Percentiles rank a stretch among this genome's conserved stretches.
These are phyloP conservation scores for Bathelium albidoporum DNA, from an alignment of 495 filamentous ascomycete species.

Conservation along the genomic window DNA sequence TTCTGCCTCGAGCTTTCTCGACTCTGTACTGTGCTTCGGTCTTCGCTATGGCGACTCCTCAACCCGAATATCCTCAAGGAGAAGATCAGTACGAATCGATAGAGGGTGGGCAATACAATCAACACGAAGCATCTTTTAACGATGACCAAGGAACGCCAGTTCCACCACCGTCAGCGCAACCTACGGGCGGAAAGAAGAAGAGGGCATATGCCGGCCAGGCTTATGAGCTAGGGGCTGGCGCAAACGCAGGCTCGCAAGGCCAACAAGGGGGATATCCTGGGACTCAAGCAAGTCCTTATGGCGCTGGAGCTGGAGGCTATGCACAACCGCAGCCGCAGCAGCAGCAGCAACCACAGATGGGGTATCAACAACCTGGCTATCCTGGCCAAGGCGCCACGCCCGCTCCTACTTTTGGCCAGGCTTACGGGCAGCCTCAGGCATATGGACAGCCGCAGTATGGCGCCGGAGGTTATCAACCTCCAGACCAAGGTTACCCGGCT, in stretches of 20 bases:
- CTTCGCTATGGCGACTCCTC: background rate
- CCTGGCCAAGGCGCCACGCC: slow-evolving; percentile 15
- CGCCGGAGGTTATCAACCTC: slow-evolving; percentile 53
- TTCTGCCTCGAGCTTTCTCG: no score
- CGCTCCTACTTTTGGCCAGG: background rate
- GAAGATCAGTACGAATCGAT: slow-evolving; percentile 1
- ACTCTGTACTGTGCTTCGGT: no score
- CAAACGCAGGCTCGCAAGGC: slow-evolving; percentile 59
- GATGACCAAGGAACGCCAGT: background rate
- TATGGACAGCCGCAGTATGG: slow-evolving; percentile 36
- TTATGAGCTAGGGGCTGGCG: slow-evolving; percentile 84
- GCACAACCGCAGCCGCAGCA: slow-evolving; percentile 16
- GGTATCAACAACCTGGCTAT: slow-evolving; percentile 22
- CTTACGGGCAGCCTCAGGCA: slow-evolving; percentile 8
- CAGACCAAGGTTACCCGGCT: slow-evolving; percentile 52
- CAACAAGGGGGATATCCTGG: slow-evolving; percentile 35
- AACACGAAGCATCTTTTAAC: background rate
- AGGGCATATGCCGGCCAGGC: slow-evolving; percentile 86
- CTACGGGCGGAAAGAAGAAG: slow-evolving; percentile 62
- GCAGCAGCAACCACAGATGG: slow-evolving; percentile 21
- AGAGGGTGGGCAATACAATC: background rate
- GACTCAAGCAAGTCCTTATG: slow-evolving; percentile 9
- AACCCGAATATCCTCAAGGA: background rate
- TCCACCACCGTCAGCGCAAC: background rate
- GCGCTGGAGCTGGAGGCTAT: slow-evolving; percentile 15